Evolutionary conservation across 441 rosid species (phyloP), one percentile per base, ranked within the genome.

Genomic region (Viola pubescens): DNA sequence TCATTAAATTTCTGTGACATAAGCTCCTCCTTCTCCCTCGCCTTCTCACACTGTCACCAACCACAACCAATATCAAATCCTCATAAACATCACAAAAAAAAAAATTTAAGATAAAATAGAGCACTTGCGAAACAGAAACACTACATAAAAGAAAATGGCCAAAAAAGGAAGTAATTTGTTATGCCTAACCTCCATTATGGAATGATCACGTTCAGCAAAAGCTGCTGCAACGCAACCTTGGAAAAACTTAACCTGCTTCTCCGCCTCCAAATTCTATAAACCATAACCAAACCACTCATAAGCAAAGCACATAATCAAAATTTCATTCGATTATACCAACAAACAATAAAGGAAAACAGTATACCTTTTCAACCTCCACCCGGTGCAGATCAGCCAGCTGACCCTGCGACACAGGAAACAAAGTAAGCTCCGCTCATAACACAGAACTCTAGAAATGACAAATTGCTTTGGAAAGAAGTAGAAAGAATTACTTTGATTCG

Each of bases 201-300:
- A 78, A 59, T 83, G 73, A 77, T 94, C 99, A 60, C 99, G 85
- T 68, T 91, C 98, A 60, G 99, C 89, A 81, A 94, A 94, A 69
- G 98, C 97, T 69, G 87, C 83, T 34, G 98, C 99, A 59, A 91
- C 97, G 71, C 98, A 87, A 38, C 97, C 89, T 70, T 94, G 99
- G 70, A 94, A 94, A 83, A 84, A 94, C 60, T 87, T 88, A 63
- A 94, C 70, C 78, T 88, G 99, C 79, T 85, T 94, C 77, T 94
- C 99, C 37, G 86, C 84, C 74, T 94, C 99, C 72, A 67, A 55
- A 75, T 88, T 91, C 99, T 94, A 81, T 37, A 67, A 19, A 19
- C 26, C 26, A 19, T 19, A 19, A 19, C 26, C 26, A 19, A 19
- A 19, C 26, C 26, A 19, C 26, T 19, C 26, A 19, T 19, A 19